Percentiles rank a stretch among this genome's conserved stretches.
Evolutionary conservation across 352 stramenopile species (phyloP).

Genomic region (Globisporangium spinosum): DNA sequence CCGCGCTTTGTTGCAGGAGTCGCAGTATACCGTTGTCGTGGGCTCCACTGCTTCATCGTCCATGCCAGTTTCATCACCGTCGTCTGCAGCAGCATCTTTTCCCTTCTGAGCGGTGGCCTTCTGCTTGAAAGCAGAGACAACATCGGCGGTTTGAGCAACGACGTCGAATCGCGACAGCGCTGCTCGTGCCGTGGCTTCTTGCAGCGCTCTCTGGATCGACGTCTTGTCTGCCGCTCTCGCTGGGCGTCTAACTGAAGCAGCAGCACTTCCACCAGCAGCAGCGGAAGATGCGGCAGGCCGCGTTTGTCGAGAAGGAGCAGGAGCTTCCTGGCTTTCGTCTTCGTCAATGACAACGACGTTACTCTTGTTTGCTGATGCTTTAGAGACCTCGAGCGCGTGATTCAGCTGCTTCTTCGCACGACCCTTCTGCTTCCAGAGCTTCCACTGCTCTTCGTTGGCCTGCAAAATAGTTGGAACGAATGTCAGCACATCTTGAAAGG

Average conservation of each 20-base stretch:
- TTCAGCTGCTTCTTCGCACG: constrained; percentile 10
- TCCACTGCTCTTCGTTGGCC: constrained; percentile 70
- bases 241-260: not conserved
- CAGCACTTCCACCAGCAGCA: not conserved
- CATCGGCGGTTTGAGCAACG: constrained; percentile 32
- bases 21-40: constrained; percentile 74
- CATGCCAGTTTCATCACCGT: constrained; percentile 29
- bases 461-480: constrained; percentile 18
- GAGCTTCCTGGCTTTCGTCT: not conserved
- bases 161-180: constrained; percentile 54
- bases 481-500: not conserved
- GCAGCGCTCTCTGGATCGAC: constrained; percentile 22
- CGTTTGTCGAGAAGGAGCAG: not conserved
- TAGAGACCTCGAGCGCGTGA: not conserved
- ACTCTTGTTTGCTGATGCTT: not conserved
- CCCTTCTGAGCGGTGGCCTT: not conserved
- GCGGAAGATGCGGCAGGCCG: not conserved
- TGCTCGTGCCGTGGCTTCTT: constrained; percentile 47
- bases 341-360: constrained; percentile 8
- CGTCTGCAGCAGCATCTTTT: constrained; percentile 4
- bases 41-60: constrained; percentile 52
- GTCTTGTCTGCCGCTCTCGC: constrained; percentile 6
- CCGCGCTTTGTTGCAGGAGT: constrained; percentile 76
- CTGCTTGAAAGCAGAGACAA: constrained; percentile 40
- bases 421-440: constrained; percentile 51